Percentiles rank a stretch among this genome's conserved stretches.
phyloP scores from a whole-genome alignment of 2,329 filamentous ascomycete species.

The Fusarium mundagurra region DNA sequence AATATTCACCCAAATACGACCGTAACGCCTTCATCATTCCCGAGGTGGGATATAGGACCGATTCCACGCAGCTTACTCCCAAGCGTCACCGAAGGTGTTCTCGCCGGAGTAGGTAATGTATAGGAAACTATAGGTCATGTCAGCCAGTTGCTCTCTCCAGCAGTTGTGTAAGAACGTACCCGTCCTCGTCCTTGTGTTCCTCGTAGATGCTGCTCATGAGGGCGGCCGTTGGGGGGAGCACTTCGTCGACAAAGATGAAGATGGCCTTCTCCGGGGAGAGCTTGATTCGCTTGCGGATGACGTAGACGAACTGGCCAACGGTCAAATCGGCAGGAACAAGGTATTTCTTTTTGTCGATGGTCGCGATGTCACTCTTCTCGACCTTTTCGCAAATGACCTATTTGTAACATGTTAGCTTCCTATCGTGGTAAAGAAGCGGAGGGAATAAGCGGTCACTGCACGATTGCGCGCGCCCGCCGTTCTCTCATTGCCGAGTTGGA shows the following conservation, averaged over 20 bases:
- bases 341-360: slow-evolving; percentile 99
- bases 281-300: slow-evolving; percentile 99
- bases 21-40: slow-evolving; percentile 51
- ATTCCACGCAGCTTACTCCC: slow-evolving; percentile 32
- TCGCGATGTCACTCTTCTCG: slow-evolving; percentile 98
- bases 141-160: slow-evolving; percentile 15
- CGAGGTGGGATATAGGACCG: slow-evolving; percentile 33
- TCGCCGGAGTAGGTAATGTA: slow-evolving; percentile 99
- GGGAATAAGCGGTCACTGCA: slow-evolving; percentile 32
- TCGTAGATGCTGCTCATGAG: slow-evolving; percentile 99
- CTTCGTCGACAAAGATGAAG: slow-evolving; percentile 99
- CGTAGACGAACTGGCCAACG: slow-evolving; percentile 99
- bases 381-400: slow-evolving; percentile 99
- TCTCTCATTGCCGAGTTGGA: not conserved
- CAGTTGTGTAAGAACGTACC: slow-evolving; percentile 55
- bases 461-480: slow-evolving; percentile 5
- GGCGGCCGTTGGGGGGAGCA: slow-evolving; percentile 93
- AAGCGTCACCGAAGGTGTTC: slow-evolving; percentile 86
- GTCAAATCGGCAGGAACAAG: slow-evolving; percentile 97
- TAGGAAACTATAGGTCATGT: slow-evolving; percentile 74
- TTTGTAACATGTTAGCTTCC: slow-evolving; percentile 82
- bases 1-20: slow-evolving; percentile 45
- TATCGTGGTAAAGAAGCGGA: not conserved
- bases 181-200: slow-evolving; percentile 91
- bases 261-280: slow-evolving; percentile 99